phyloP scores from a whole-genome alignment of 495 filamentous ascomycete genomes.

The Aspergillus asperescens region DNA sequence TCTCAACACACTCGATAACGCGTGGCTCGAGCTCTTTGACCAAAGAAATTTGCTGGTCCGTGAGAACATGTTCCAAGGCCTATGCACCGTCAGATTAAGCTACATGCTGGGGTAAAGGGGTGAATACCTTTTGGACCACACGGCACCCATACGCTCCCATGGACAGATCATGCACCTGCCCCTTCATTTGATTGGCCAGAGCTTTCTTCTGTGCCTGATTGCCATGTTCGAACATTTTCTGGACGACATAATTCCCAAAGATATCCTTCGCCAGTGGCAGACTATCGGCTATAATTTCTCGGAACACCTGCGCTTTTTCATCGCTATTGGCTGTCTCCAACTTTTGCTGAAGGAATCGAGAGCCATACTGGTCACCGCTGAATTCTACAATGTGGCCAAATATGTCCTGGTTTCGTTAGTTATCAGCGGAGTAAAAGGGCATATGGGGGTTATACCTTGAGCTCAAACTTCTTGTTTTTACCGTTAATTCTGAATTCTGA shows the following conservation, averaged over 20 bases:
- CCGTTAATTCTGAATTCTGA: constrained; percentile 73
- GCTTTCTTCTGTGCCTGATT: constrained; percentile 89
- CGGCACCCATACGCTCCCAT: constrained; percentile 92
- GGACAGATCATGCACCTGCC: constrained; percentile 72
- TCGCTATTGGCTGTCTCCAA: constrained; percentile 93
- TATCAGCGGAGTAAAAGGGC: neutral
- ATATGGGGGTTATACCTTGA: constrained; percentile 58
- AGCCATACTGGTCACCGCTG: constrained; percentile 91
- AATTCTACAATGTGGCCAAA: constrained; percentile 90
- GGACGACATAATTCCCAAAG: constrained; percentile 97
- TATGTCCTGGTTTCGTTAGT: constrained; percentile 58
- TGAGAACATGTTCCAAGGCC: constrained; percentile 88
- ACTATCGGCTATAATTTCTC: constrained; percentile 75
- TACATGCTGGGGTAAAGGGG: neutral
- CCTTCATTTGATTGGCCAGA: constrained; percentile 80
- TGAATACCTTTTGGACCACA: constrained; percentile 81
- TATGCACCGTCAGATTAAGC: constrained; percentile 29
- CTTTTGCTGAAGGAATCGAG: constrained; percentile 93
- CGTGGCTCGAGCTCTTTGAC: constrained; percentile 78
- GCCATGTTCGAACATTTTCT: constrained; percentile 96
- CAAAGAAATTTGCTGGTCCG: constrained; percentile 80
- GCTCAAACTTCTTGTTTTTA: constrained; percentile 74
- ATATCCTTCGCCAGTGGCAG: constrained; percentile 92
- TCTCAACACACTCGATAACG: constrained; percentile 74
- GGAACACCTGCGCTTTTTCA: constrained; percentile 91